Base-by-base conservation (phyloP, 2,329 filamentous ascomycete genomes). In the Dactylonectria macrodidyma region DNA sequence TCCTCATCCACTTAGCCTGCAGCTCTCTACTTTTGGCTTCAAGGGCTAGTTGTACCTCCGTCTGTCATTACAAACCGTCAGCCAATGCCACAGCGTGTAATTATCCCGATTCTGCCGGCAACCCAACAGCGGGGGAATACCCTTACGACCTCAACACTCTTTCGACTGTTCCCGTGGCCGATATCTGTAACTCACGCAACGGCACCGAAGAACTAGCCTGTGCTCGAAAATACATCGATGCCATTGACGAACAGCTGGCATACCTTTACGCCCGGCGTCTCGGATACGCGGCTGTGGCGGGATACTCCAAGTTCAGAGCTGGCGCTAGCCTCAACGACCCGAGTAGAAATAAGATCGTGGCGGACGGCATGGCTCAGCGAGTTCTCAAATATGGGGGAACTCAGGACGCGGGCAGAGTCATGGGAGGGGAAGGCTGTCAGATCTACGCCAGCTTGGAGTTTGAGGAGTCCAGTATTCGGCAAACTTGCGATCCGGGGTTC, bases 361-460 rank as follows among this genome's bases (percentile, higher is more conserved):
- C 70, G 7, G 57, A 65, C 2, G 70, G 70, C 0, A 66, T 72
- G 70, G 70, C 67, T 9, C 59, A 34, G 57, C 50, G 65, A 8
- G 70, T 72, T 3, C 10, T 52, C 3, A 72, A 72, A 56, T 72
- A 70, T 16, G 70, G 70, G 2, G 70, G 69, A 0, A 70, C 44
- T 12, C n/a, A 58, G 30, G 65, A 72, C 1, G 59, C 70, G 0
- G 70, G 70, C 1, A 62, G 62, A 6, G 30, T 72, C 1, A 68
- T 72, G 64, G 70, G 62, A 9, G 70, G 70, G 1, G 67, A 72
- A 10, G 70, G 62, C 8, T 72, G 70, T 12, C 70, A 72, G 19
- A 72, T 72, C 7, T 70, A 68, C 50, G 62, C 48, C 5, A 72
- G 70, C 46, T 46, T 72, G 46, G 64, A 70, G 36, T 72, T 65